Evolutionary conservation across 805 yeast species (phyloP), one percentile per base, ranked within the genome.

Genomic region (Lipomyces starkeyi): DNA sequence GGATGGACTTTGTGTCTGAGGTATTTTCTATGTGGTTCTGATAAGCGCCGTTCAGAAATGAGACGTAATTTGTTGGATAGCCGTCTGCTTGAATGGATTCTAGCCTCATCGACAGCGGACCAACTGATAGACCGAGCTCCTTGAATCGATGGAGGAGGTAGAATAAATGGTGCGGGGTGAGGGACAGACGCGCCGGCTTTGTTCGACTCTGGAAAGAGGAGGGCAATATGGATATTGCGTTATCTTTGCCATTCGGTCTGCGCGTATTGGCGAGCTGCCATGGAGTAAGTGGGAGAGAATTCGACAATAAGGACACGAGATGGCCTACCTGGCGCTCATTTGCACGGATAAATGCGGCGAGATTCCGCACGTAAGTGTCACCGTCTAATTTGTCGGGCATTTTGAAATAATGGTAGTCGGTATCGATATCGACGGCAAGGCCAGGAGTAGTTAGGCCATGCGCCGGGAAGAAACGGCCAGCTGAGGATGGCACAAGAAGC

Each of bases 161-260:
- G 74, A 86, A 88, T 35, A 88, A 79, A 75, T 88, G 91, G 75
- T 88, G 91, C 34, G 87, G 79, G 20, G 90, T 86, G 62, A 88
- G 79, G 14, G 85, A 83, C 27, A 88, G 78, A 66, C 90, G 77
- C 20, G 69, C 61, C 13, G 66, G 25, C 25, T 43, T 61, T 5
- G 65, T 20, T 20, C 62, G 54, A 22, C 14, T 22, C 20, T 61
- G 63, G 20, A 65, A 62, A 13, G 62, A 58, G 11, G 65, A 43
- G 9, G 65, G 58, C 49, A 65, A 53, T 9, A 62, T 53, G 17
- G 68, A 66, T 20, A 58, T 66, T 7, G 34, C 35, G 8, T 52
- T 58, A 8, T 63, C 64, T 52, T 62, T 56, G 37, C 53, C 54
- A 13, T 61, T 58, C 20, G 65, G 47, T 20, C 56, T 58, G 20